Conservation (phyloP, 148 eudicot genomes). For the Rhododendron williamsianum region DNA sequence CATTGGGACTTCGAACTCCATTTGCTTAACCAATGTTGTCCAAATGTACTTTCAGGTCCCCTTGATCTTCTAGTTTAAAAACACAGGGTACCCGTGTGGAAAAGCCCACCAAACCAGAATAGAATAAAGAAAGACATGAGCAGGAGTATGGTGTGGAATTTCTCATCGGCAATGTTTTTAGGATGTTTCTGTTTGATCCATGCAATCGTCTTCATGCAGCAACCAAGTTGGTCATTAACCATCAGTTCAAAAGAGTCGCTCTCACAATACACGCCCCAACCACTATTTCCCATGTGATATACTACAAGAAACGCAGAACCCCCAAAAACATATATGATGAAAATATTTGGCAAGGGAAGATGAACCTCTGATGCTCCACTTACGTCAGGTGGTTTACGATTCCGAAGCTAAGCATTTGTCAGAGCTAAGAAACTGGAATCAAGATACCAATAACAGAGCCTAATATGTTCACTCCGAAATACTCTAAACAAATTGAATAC, state of each 20-base stretch:
- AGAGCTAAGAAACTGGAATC: neutral
- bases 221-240: neutral
- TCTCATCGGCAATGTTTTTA: neutral
- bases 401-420: neutral
- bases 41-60: neutral
- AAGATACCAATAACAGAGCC: neutral
- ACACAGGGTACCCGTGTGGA: neutral
- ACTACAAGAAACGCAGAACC: constrained; percentile 4
- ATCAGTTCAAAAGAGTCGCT: neutral
- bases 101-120: neutral
- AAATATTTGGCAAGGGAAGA: neutral
- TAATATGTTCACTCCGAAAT: too few relatives aligned
- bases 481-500: neutral
- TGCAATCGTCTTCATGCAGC: neutral
- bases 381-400: neutral
- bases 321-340: neutral
- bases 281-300: neutral
- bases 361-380: neutral
- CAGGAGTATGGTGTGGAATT: neutral
- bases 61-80: neutral
- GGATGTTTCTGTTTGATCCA: neutral
- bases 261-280: neutral
- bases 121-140: neutral
- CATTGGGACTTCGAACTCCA: neutral
- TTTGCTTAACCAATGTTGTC: neutral